Evolutionary conservation across 805 yeast species (phyloP).

Genomic region (Pichia manshurica): DNA sequence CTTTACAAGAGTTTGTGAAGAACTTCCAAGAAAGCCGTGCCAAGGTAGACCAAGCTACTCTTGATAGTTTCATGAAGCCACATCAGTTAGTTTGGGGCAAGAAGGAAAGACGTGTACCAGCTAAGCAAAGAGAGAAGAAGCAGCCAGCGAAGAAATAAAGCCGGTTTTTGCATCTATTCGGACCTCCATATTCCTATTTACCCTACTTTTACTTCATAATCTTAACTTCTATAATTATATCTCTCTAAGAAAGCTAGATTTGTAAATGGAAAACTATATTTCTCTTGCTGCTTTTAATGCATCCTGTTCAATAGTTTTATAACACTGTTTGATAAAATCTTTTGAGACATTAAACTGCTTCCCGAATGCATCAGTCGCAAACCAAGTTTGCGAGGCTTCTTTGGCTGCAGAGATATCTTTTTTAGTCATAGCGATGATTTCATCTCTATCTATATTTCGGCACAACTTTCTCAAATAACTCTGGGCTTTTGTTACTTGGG

Average conservation of each 20-base stretch:
- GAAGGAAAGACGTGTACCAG: constrained; percentile 67
- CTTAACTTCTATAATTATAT: background rate
- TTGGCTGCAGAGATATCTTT: background rate
- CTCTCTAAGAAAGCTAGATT: too few species aligned
- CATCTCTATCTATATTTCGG: constrained; percentile 3
- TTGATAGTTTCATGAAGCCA: constrained; percentile 74
- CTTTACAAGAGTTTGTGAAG: constrained; percentile 70
- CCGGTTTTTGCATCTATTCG: background rate
- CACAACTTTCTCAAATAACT: background rate
- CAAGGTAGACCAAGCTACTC: constrained; percentile 52
- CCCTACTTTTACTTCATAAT: background rate
- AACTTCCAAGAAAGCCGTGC: constrained; percentile 78
- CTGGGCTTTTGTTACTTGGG: background rate
- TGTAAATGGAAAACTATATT: background rate
- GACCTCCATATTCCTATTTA: background rate
- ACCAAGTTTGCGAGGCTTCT: constrained; percentile 14
- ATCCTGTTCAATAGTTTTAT: constrained; percentile 5
- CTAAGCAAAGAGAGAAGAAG: constrained; percentile 49
- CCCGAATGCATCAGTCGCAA: constrained; percentile 18
- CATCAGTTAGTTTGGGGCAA: constrained; percentile 74
- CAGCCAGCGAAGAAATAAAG: constrained; percentile 19
- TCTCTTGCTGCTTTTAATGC: constrained; percentile 4
- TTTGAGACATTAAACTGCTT: constrained; percentile 12
- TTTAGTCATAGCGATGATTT: background rate
- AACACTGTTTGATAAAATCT: constrained; percentile 6